Base-by-base conservation (phyloP, 768 basidiomycete species). In the Boletus eberwhitei region DNA sequence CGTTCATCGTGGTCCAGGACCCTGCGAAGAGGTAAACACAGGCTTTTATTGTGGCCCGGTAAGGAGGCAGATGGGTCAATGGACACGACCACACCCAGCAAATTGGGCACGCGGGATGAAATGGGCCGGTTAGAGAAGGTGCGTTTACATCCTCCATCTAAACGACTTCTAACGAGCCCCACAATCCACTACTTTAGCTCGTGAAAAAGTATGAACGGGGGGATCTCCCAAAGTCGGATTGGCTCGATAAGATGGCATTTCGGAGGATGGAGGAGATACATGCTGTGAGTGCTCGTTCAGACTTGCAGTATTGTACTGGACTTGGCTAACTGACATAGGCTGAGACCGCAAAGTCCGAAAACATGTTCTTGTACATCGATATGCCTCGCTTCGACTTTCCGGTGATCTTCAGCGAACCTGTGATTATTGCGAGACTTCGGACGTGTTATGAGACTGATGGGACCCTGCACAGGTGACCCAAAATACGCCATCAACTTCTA, bases 131-230 rank as follows among this genome's bases (percentile, higher is more conserved):
- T 99, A 44, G 95, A 98, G 71, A 93, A 93, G 82, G 93, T 90
- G 41, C 29, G 74, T 41, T 34, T 22, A 7, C 34, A 35, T 22
- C 19, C 4, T 36, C 21, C 9, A 22, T 47, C 8, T 16, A 12
- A 29, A 8, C 8, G 17, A 37, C 22, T 24, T 49, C 21, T 36
- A 35, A 48, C 24, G 26, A 48, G 17, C 19, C 24, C 11, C 12
- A 6, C 21, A 5, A 40, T 37, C 12, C 29, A 24, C 21, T 9
- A 32, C 51, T 52, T 34, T 52, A 90, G 87, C 78, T 90, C 17
- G 90, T 99, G 50, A 97, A 98, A 78, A 97, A 97, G 70, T 94
- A 95, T 63, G 94, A 98, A 64, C 80, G 93, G 17, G 94, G 94
- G 0, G 97, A 98, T 68, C 77, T 99, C 31, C 84, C 88, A 2